phyloP scores from a whole-genome alignment of 2,329 filamentous ascomycete species.

The Sordariomycetes sp. region DNA sequence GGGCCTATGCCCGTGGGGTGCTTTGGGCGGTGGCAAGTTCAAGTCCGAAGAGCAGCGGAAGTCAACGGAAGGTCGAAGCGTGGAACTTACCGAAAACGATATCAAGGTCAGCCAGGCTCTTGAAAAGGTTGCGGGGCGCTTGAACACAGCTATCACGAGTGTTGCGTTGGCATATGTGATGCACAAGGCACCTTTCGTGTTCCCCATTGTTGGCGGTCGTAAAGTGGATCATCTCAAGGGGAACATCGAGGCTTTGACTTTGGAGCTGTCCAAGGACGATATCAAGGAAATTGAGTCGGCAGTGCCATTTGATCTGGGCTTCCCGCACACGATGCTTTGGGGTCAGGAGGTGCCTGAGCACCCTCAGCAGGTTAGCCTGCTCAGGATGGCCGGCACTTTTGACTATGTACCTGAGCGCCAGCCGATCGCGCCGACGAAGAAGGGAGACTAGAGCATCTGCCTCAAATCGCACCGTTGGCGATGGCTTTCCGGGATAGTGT shows the following conservation, averaged over 20 bases:
- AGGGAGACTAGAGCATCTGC: conserved; percentile 30
- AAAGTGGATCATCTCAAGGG: conserved; percentile 60
- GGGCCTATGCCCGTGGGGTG: conserved; percentile 53
- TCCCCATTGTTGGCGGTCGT: conserved; percentile 63
- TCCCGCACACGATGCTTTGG: conserved; percentile 54
- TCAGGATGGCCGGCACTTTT: conserved; percentile 35
- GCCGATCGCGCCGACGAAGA: conserved; percentile 30
- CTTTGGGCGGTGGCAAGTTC: conserved; percentile 39
- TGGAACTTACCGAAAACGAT: conserved; percentile 41
- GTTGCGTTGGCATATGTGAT: conserved; percentile 64
- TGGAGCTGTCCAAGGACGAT: conserved; percentile 51
- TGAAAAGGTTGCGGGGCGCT: conserved; percentile 38
- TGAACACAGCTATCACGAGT: conserved; percentile 32
- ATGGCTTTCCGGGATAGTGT: conserved; percentile 16
- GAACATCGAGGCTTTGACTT: conserved; percentile 58
- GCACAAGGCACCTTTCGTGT: conserved; percentile 63
- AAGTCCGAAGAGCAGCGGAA: conserved; percentile 26
- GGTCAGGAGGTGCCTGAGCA: conserved; percentile 24
- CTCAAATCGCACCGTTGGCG: conserved; percentile 19
- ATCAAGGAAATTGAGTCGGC: conserved; percentile 57
- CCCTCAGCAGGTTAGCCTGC: conserved; percentile 30
- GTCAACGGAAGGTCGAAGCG: conserved; percentile 24
- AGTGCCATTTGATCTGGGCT: conserved; percentile 54
- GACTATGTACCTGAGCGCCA: conserved; percentile 38
- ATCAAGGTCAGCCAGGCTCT: conserved; percentile 34